These are phyloP conservation scores for Jatropha multifida DNA, from an alignment of 441 rosid species.

Conservation along the genomic window DNA sequence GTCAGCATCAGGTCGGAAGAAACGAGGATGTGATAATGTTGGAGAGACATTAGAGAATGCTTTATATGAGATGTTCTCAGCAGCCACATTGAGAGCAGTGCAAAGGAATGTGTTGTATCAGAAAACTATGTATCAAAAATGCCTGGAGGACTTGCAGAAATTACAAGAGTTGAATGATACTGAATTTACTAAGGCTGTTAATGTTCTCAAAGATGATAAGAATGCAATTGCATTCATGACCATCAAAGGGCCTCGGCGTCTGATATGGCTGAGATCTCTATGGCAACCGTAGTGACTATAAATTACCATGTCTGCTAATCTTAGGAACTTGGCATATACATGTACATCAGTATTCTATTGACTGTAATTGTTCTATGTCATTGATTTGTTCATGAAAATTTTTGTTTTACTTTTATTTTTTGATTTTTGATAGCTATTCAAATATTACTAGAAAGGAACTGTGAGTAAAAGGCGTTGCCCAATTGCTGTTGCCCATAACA, in stretches of 20 bases:
- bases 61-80: slow-evolving; percentile 33
- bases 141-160: slow-evolving; percentile 42
- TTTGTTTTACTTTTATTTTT: no score
- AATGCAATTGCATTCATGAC: slow-evolving; percentile 38
- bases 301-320: not conserved
- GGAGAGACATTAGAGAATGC: slow-evolving; percentile 32
- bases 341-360: not conserved
- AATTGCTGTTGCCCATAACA: not conserved
- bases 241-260: slow-evolving; percentile 32
- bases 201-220: slow-evolving; percentile 39
- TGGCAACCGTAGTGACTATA: slow-evolving; percentile 16
- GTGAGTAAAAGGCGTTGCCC: no score
- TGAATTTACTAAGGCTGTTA: slow-evolving; percentile 31
- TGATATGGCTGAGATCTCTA: slow-evolving; percentile 37
- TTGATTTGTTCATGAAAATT: not conserved
- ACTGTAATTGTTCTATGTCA: not conserved
- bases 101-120: slow-evolving; percentile 24
- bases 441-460: no score
- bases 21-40: slow-evolving; percentile 21
- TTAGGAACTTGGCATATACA: not conserved
- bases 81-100: slow-evolving; percentile 24
- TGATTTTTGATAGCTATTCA: not conserved
- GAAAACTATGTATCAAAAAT: slow-evolving; percentile 30
- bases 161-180: slow-evolving; percentile 30
- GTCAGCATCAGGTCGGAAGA: slow-evolving; percentile 24